Evolutionary conservation across 805 yeast species (phyloP), one percentile per base, ranked within the genome.

Genomic region (Priceomyces carsonii): DNA sequence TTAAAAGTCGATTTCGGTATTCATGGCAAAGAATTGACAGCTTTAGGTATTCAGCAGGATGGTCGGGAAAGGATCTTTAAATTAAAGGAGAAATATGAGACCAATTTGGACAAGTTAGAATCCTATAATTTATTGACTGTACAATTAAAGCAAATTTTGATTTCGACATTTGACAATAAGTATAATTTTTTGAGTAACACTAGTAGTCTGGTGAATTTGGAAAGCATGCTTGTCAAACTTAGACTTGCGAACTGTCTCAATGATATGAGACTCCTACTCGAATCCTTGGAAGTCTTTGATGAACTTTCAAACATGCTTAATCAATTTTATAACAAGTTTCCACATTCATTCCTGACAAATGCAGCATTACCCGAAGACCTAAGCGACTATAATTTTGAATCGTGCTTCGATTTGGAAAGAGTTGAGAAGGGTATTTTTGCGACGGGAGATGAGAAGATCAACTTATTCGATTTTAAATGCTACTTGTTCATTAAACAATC

Each of bases 251-350:
- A 69, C 20, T 63, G 77, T 3, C 69, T 77, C 37, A 74, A 73
- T 36, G 73, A 73, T 29, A 66, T 86, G 61, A 70, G 72, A 17
- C 69, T 84, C 16, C 57, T 66, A 17, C 83, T 81, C 18, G 90
- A 85, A 34, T 71, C 91, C 0, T 51, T 82, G 22, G 58, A 53
- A 3, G 69, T 73, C 15, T 82, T 78, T 43, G 72, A 74, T 20
- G 64, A 62, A 18, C 47, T 85, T 5, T 65, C 68, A 12, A 39
- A 47, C 1, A 55, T 54, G 12, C 30, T 59, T 32, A 42, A 45
- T n/a, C 12, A 29, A 5, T 13, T 39, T 21, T 24, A 23, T 18
- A 8, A 24, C 6, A 25, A 36, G n/a, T 9, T 24, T 18, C 36
- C 39, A 1, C 34, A 35, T 8, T 27, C 21, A 24, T 20, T 26